Evolutionary conservation across 495 filamentous ascomycete species (phyloP).

Genomic region (Xylaria venustula): DNA sequence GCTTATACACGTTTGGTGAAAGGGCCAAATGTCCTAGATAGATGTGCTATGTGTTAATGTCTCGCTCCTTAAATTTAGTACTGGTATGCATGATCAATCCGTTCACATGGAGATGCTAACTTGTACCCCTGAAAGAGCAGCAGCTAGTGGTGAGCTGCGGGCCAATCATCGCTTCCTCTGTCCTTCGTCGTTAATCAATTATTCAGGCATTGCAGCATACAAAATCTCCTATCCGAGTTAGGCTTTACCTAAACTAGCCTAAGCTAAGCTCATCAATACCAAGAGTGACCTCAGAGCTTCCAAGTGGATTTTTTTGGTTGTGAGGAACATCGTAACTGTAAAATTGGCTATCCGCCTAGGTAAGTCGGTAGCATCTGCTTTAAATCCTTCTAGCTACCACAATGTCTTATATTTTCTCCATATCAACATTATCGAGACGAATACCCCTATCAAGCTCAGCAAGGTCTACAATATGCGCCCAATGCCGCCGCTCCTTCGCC

Average conservation of each 20-base stretch:
- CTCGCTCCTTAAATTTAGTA: not conserved
- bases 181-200: not conserved
- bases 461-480: slow-evolving; percentile 34
- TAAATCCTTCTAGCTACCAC: not conserved
- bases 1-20: not conserved
- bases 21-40: not conserved
- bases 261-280: not conserved
- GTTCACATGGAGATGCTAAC: no score
- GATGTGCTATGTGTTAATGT: not conserved
- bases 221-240: not conserved
- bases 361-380: not conserved
- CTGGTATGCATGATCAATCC: not conserved
- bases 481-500: slow-evolving; percentile 52
- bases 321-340: no score
- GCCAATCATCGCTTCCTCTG: not conserved
- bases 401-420: slow-evolving; percentile 22
- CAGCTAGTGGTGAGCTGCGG: not conserved
- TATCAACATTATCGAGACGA: slow-evolving; percentile 1
- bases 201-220: not conserved
- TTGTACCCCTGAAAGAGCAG: slow-evolving; percentile 7
- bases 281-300: not conserved
- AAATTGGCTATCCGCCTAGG: not conserved
- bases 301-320: not conserved
- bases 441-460: slow-evolving; percentile 11
- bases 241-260: not conserved